Conservation (phyloP, 2,329 filamentous ascomycete species). For the Colletotrichum sublineola region DNA sequence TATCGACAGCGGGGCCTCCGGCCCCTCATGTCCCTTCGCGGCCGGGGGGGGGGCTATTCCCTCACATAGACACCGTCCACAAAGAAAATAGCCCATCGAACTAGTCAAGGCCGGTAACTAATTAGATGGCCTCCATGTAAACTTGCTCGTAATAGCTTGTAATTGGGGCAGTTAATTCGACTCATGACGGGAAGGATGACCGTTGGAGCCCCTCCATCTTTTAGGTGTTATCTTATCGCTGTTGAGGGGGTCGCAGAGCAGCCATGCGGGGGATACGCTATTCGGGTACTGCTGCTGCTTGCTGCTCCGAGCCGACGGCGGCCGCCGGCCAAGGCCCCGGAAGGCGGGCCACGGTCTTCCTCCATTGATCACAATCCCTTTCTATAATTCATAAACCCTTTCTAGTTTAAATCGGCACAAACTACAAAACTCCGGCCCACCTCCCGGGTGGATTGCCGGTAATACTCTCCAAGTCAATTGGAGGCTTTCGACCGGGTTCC, state of each 20-base stretch:
- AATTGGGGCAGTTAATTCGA: neutral
- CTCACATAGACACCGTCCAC: neutral
- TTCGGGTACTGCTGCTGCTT: neutral
- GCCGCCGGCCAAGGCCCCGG: conserved; percentile 28
- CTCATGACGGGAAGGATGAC: neutral
- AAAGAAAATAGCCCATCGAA: neutral
- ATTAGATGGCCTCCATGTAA: neutral
- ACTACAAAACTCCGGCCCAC: too few relatives aligned
- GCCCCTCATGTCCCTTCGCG: neutral
- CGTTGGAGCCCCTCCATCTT: conserved; percentile 15
- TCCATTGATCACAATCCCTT: too few relatives aligned
- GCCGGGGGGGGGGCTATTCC: neutral
- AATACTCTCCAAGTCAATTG: too few relatives aligned
- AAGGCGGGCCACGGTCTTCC: neutral
- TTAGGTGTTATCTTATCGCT: conserved; percentile 6
- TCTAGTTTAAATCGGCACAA: too few relatives aligned
- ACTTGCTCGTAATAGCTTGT: conserved; percentile 2
- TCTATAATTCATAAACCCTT: too few relatives aligned
- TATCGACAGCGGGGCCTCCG: conserved; percentile 27
- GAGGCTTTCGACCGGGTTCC: neutral
- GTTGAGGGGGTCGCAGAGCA: conserved; percentile 5
- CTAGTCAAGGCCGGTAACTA: neutral
- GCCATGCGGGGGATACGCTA: conserved; percentile 5
- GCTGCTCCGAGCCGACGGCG: conserved; percentile 35
- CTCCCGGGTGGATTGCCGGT: too few relatives aligned